Evolutionary conservation across 169 alveolate genomes (phyloP).

Genomic region (Plasmodium billcollinsi): DNA sequence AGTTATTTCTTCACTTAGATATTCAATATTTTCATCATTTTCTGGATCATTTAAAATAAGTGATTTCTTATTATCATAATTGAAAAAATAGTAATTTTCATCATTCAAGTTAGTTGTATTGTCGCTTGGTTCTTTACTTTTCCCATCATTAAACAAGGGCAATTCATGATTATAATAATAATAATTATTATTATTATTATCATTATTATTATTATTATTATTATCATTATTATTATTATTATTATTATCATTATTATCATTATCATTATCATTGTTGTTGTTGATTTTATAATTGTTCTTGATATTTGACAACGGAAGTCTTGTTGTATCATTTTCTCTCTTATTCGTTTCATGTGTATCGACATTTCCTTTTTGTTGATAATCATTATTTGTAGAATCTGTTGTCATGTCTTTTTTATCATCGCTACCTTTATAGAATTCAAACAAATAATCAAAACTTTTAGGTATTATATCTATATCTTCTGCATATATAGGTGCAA

Average conservation of each 20-base stretch:
- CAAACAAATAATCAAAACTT: constrained; percentile 37
- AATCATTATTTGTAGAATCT: not conserved
- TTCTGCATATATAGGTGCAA: constrained; percentile 35
- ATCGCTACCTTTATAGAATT: constrained; percentile 14
- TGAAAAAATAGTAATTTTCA: no score
- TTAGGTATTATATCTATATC: constrained; percentile 28
- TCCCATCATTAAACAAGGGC: not conserved
- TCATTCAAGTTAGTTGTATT: not conserved
- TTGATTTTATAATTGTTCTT: not conserved
- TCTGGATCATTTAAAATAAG: no score
- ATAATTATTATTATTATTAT: no score
- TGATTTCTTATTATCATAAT: no score
- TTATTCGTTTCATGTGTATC: not conserved
- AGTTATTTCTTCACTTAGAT: constrained; percentile 16
- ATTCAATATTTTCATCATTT: constrained; percentile 8
- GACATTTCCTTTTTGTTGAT: not conserved
- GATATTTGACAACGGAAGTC: not conserved
- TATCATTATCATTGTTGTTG: no score
- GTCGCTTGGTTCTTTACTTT: not conserved
- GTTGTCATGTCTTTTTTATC: not conserved
- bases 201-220: no score
- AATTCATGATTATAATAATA: not conserved
- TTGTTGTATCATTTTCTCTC: not conserved
- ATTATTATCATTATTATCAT: no score
- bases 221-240: no score